Evolutionary conservation across 164 flowering plant genomes (phyloP), one percentile per base, ranked within the genome.

Genomic region (Aristolochia fimbriata): DNA sequence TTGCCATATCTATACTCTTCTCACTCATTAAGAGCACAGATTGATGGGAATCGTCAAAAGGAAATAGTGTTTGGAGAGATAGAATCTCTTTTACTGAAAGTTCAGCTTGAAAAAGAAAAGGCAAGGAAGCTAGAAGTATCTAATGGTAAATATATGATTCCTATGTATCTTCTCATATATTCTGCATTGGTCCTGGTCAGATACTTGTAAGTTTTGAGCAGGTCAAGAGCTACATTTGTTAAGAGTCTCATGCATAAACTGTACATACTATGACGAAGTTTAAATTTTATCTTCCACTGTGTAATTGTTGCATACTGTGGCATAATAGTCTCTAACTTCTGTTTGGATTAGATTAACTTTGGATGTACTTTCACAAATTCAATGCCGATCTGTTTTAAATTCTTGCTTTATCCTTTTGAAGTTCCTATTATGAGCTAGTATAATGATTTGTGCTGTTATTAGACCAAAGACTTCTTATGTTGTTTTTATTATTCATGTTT

Each of bases 11-110:
- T 51, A 19, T 55, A 37, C 46, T 30, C 21, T 65, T 25, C 22
- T 22, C n/a, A 46, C 57, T 33, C 52, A 57, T 50, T 33, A 16
- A 53, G 21, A 55, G 27, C 59, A 64, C 75, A 92, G 98, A 56
- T 88, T 56, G 88, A 88, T 80, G 98, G 95, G 50, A 88, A 81
- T 60, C 86, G 81, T 54, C 58, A 81, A 13, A 87, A 83, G 74
- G 87, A 83, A 31, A 71, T 65, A 52, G 80, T 92, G 43, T 92
- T 92, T 59, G 62, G 66, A 62, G 89, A 81, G 59, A 78, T 88
- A 61, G 71, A 73, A 17, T 74, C 84, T 33, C 31, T 92, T 67
- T 68, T 92, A 46, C 74, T 71, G 17, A 76, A 79, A 72, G 70
- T 77, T 53, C 77, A 75, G 73, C 65, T 70, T 58, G 77, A 74